Evolutionary conservation across 2,329 filamentous ascomycete species (phyloP), one percentile per base, ranked within the genome.

Genomic region (Fusarium scirpi): DNA sequence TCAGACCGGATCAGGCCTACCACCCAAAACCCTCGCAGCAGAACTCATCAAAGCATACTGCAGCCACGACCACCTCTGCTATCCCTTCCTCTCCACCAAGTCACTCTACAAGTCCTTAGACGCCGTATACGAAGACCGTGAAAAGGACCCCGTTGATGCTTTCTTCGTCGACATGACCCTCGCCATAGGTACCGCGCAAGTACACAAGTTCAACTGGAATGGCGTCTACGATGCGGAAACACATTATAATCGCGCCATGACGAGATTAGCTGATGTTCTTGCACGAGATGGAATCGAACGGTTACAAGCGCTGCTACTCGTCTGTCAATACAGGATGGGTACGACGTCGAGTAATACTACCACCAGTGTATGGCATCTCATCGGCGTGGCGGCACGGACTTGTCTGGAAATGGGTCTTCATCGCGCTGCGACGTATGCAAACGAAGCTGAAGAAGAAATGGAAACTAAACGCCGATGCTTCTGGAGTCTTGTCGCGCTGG

Each of bases 181-280:
- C 2, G 82, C 82, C 10, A 84, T 84, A 41, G 80, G 80, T 2
- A 83, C 80, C 0, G 79, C 81, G 0, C 81, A 82, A 44, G 78
- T 82, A 8, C 79, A 80, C 63, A 84, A 83, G 66, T 81, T 82
- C 48, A 80, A 84, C 41, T 84, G 82, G 81, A 79, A 82, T 54
- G 80, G 77, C 9, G 71, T 82, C 5, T 81, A 81, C 4, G 80
- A 82, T 64, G 82, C 82, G 5, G 81, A 83, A 52, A 80, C 76
- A 3, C 82, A 82, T 29, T 80, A 83, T 45, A 76, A 77, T 16
- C 75, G 80, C 13, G 82, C 82, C 6, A 80, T 81, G 74, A 72
- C 70, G 1, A 76, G 77, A n/a, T 64, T 83, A 1, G 77, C 75
- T 18, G 74, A 78, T 12, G 80, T 84, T 2, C 74, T 84, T 11